Evolutionary conservation across 2,329 filamentous ascomycete species (phyloP), one percentile per base, ranked within the genome.

Genomic region (Leptographium flavum): DNA sequence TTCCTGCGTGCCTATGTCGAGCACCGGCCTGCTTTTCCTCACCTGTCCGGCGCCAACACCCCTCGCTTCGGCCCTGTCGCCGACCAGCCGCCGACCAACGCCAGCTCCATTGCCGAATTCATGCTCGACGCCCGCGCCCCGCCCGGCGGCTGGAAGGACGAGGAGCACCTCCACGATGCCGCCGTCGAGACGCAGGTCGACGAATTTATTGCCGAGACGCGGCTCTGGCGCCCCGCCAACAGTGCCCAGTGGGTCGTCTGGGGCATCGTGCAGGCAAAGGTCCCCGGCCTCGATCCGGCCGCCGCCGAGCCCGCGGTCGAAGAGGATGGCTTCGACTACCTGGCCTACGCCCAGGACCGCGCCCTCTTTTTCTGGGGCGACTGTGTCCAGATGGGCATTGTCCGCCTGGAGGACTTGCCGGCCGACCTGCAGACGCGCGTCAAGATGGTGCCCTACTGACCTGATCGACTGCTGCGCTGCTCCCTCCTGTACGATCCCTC

Each of bases 291-390:
- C 43, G 76, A 81, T 17, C 63, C 65, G 38, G 43, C 28, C 11
- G 47, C 25, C 15, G n/a, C 19, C 48, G 71, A 70, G 39, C 66
- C 67, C 14, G 67, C 66, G 5, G 69, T 73, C 41, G 71, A 72
- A 19, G 74, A 72, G 25, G 84, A 86, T 37, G 84, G 86, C 56
- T 98, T 96, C 58, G 88, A 98, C 62, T 98, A 96, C 60, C 69
- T 98, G 22, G 77, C 75, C 11, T 98, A 96, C 63, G 80, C 92
- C 8, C 86, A 94, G 63, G 85, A 95, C 52, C 73, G 92, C 14
- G 88, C 87, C 0, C 70, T 92, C 65, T 92, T 95, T 63, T 92
- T 98, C 65, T 93, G 90, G 84, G 88, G 87, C 1, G 92, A 98
- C 64, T 79, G 87, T 43, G 66, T 96, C 46, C 67, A 72, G 45